Evolutionary conservation across 192 early-diverging fungal species (phyloP).

Genomic region (Irineochytrium annulatum): DNA sequence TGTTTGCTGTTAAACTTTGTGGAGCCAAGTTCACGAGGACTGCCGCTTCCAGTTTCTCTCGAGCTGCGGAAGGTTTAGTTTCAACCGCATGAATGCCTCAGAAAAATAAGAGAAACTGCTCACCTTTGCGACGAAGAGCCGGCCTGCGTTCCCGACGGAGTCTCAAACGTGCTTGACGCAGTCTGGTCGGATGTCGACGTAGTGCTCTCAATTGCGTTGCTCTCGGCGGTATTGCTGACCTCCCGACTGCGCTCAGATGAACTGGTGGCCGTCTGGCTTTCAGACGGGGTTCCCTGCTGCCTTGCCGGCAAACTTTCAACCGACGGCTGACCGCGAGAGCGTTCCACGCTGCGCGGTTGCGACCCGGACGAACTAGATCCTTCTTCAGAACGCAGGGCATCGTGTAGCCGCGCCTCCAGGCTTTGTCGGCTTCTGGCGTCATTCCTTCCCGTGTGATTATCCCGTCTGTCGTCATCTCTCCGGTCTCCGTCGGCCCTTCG

Average conservation of each 20-base stretch:
- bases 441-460: constrained; percentile 5
- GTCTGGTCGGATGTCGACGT: no score
- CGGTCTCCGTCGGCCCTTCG: constrained; percentile 13
- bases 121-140: no score
- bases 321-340: not conserved
- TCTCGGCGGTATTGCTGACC: not conserved
- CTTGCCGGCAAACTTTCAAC: not conserved
- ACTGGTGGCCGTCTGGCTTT: not conserved
- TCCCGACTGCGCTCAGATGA: not conserved
- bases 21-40: no score
- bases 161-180: no score
- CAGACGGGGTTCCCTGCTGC: constrained; percentile 8
- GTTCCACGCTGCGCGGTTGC: not conserved
- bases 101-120: no score
- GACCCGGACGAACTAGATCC: not conserved
- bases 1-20: no score
- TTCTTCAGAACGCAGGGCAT: not conserved
- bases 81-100: no score
- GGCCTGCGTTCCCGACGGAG: no score
- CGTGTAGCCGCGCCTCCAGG: not conserved
- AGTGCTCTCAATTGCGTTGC: not conserved
- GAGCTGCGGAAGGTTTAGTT: no score
- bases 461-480: constrained; percentile 8
- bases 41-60: no score
- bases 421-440: not conserved